phyloP scores from a whole-genome alignment of 2,329 filamentous ascomycete genomes.

The Cercospora janseana region DNA sequence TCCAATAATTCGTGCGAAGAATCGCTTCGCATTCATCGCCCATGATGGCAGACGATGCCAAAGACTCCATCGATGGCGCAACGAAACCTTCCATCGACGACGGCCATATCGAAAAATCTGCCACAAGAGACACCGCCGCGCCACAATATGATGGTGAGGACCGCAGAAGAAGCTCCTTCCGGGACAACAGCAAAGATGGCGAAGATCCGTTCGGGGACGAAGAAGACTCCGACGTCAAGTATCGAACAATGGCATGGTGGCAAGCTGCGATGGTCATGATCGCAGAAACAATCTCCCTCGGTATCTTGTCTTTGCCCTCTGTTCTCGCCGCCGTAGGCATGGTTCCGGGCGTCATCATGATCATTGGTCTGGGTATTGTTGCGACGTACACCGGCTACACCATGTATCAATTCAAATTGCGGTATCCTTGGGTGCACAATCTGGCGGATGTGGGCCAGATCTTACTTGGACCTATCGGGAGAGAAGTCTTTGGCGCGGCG shows the following conservation, averaged over 20 bases:
- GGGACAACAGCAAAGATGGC: constrained; percentile 13
- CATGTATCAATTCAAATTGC: constrained; percentile 58
- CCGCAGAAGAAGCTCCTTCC: constrained; percentile 15
- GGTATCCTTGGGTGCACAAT: constrained; percentile 52
- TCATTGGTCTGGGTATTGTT: constrained; percentile 54
- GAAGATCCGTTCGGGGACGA: constrained; percentile 24
- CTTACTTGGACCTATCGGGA: constrained; percentile 59
- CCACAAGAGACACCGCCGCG: background rate
- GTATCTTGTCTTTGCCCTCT: constrained; percentile 56
- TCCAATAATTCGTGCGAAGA: too few species aligned
- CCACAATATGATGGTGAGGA: constrained; percentile 12
- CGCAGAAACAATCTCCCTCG: constrained; percentile 57
- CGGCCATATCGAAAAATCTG: constrained; percentile 12
- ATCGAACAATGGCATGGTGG: constrained; percentile 53
- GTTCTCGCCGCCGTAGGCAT: constrained; percentile 54
- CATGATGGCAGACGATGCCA: constrained; percentile 1
- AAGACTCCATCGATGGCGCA: constrained; percentile 12
- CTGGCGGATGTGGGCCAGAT: constrained; percentile 68
- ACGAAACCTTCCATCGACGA: constrained; percentile 15
- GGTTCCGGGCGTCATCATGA: constrained; percentile 55
- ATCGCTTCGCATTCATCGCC: too few species aligned
- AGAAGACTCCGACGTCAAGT: constrained; percentile 44
- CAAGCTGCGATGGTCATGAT: constrained; percentile 50
- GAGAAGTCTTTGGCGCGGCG: constrained; percentile 62
- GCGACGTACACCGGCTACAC: constrained; percentile 62